Percentiles rank a stretch among this genome's conserved stretches.
Conservation (phyloP, 306 rosid species). For the Lotus japonicus region DNA sequence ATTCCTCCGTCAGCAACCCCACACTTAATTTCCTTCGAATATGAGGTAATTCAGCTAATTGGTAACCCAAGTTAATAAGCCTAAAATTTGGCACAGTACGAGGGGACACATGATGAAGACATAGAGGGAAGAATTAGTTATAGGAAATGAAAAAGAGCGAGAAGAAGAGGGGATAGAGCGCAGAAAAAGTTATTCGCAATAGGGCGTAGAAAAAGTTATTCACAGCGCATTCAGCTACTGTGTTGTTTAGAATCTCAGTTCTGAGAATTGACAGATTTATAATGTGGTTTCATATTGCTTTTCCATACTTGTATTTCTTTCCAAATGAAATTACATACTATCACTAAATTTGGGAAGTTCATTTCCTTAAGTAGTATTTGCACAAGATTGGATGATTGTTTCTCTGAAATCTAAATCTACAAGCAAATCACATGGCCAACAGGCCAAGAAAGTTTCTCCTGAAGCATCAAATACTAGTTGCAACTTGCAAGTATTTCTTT, state of each 20-base stretch:
- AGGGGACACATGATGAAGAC: not conserved
- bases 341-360: not conserved
- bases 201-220: not conserved
- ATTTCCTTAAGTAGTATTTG: not conserved
- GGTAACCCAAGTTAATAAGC: too few relatives aligned
- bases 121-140: not conserved
- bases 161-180: not conserved
- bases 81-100: not conserved
- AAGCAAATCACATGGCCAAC: not conserved
- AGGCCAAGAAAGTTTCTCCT: not conserved
- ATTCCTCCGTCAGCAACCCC: too few relatives aligned
- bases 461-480: not conserved
- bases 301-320: not conserved
- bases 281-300: not conserved
- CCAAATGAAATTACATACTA: not conserved
- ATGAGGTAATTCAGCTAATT: not conserved
- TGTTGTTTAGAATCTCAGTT: not conserved
- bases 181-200: not conserved
- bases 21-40: too few relatives aligned
- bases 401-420: not conserved
- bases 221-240: not conserved
- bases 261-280: not conserved
- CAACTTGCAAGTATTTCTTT: not conserved
- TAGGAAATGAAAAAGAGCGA: not conserved
- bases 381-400: not conserved